Evolutionary conservation across 2,329 filamentous ascomycete genomes (phyloP), one percentile per base, ranked within the genome.

Genomic region (Rugonectria rugulosa): DNA sequence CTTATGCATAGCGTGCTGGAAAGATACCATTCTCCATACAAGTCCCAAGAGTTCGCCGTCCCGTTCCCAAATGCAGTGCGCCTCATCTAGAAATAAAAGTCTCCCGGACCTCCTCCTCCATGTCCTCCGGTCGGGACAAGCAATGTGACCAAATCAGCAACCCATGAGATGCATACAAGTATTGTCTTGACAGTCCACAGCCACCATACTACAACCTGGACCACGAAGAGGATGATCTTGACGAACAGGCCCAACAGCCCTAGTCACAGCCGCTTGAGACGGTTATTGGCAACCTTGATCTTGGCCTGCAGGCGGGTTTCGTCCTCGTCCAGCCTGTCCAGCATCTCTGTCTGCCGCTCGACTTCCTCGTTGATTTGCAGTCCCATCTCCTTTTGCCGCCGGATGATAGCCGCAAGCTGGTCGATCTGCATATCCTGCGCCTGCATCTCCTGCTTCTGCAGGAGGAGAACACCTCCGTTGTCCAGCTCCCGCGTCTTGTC

Each of bases 371-470:
- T 83, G 67, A 95, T 93, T 53, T 86, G 82, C 41, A 91, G 77
- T 1, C 90, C 90, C 83, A 94, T 90, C 73, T 92, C 88, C 68
- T 84, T 88, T 77, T 94, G 88, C 55, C 88, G 78, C 42, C 86
- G 78, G 41, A 94, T 87, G 42, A 91, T 87, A 61, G 84, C 85
- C 2, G 84, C 81, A 51, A 95, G 75, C 63, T 85, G 80, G 15
- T 89, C 82, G 3, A 95, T 82, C 64, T 90, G 88, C 64, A 87
- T 72, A 62, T 95, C 91, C 68, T 96, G 91, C 61, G 90, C 86
- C 48, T 80, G 69, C 80, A 94, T 91, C 71, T 91, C 84, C 67
- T 90, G 82, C 64, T 85, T 80, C 72, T 95, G 91, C 57, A 95
- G 73, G 70, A 89, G 84, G 58, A 93, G 66, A 15, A 95, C 86